These are phyloP conservation scores for Aspergillus novoparasiticus DNA, from an alignment of 2,329 filamentous ascomycete genomes.

Conservation along the genomic window DNA sequence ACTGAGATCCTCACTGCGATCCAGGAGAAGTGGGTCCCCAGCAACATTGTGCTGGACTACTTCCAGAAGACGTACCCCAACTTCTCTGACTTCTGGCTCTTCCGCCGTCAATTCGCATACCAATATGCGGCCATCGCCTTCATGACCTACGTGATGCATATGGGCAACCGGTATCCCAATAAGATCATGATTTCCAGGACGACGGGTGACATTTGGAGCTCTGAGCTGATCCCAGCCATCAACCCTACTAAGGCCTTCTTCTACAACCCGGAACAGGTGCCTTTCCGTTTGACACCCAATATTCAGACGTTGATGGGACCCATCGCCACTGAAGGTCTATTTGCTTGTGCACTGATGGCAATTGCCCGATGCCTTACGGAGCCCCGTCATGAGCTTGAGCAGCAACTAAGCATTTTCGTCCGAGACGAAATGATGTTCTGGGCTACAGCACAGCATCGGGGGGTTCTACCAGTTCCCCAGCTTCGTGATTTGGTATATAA, in stretches of 20 bases:
- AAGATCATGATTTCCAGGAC: slow-evolving; percentile 89
- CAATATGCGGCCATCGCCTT: slow-evolving; percentile 94
- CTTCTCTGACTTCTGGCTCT: slow-evolving; percentile 96
- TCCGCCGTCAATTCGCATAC: slow-evolving; percentile 95
- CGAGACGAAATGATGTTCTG: slow-evolving; percentile 98
- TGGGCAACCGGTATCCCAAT: slow-evolving; percentile 92
- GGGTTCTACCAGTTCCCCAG: slow-evolving; percentile 65
- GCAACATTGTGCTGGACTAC: slow-evolving; percentile 79
- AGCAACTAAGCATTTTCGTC: slow-evolving; percentile 91
- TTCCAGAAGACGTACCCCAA: slow-evolving; percentile 86
- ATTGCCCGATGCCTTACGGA: slow-evolving; percentile 93
- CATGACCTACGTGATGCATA: slow-evolving; percentile 98
- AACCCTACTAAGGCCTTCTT: slow-evolving; percentile 82
- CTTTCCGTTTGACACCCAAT: slow-evolving; percentile 96
- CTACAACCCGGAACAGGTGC: slow-evolving; percentile 92
- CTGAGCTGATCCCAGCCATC: slow-evolving; percentile 90
- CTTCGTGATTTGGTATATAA: slow-evolving; percentile 77
- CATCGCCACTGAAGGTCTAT: slow-evolving; percentile 93
- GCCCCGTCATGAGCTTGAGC: slow-evolving; percentile 79
- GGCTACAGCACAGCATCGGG: slow-evolving; percentile 79
- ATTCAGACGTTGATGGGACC: slow-evolving; percentile 95
- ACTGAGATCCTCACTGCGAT: slow-evolving; percentile 94
- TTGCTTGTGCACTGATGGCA: slow-evolving; percentile 92
- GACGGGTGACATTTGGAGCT: slow-evolving; percentile 93
- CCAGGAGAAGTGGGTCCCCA: slow-evolving; percentile 88